Conservation (phyloP, 805 yeast species). For the Grigorovia humatica region DNA sequence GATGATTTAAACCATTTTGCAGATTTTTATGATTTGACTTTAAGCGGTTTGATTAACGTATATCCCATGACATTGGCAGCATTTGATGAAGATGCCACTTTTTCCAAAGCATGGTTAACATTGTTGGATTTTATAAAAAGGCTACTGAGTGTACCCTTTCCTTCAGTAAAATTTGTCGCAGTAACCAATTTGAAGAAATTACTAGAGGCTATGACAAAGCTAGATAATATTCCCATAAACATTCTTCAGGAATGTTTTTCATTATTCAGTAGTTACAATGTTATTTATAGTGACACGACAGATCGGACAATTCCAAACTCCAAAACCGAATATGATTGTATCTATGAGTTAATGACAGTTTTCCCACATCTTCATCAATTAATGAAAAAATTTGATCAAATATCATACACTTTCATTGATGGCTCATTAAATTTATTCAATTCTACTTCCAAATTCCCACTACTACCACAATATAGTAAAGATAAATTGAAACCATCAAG, state of each 20-base stretch:
- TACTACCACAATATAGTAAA: slow-evolving; percentile 44
- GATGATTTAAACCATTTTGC: slow-evolving; percentile 36
- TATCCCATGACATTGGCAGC: slow-evolving; percentile 42
- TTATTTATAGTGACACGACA: slow-evolving; percentile 35
- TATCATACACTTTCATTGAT: slow-evolving; percentile 31
- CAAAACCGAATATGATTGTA: slow-evolving; percentile 46
- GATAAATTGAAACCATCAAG: slow-evolving; percentile 52
- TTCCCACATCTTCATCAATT: slow-evolving; percentile 41
- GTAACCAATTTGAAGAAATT: slow-evolving; percentile 46
- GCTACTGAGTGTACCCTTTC: slow-evolving; percentile 34
- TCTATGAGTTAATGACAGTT: slow-evolving; percentile 44
- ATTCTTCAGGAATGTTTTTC: slow-evolving; percentile 33
- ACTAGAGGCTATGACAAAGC: slow-evolving; percentile 35
- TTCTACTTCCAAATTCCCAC: slow-evolving; percentile 62
- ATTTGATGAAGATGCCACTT: slow-evolving; percentile 12
- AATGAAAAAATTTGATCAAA: slow-evolving; percentile 24
- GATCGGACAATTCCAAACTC: slow-evolving; percentile 15
- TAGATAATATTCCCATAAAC: slow-evolving; percentile 23
- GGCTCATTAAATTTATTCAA: slow-evolving; percentile 49
- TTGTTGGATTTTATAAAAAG: slow-evolving; percentile 40
- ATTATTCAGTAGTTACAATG: slow-evolving; percentile 40
- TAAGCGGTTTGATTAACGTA: slow-evolving; percentile 57
- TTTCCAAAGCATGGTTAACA: slow-evolving; percentile 42
- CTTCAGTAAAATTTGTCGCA: slow-evolving; percentile 37
- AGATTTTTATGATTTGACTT: slow-evolving; percentile 51